Evolutionary conservation across 179 eudicot genomes (phyloP).

Genomic region (Beta corolliflora): DNA sequence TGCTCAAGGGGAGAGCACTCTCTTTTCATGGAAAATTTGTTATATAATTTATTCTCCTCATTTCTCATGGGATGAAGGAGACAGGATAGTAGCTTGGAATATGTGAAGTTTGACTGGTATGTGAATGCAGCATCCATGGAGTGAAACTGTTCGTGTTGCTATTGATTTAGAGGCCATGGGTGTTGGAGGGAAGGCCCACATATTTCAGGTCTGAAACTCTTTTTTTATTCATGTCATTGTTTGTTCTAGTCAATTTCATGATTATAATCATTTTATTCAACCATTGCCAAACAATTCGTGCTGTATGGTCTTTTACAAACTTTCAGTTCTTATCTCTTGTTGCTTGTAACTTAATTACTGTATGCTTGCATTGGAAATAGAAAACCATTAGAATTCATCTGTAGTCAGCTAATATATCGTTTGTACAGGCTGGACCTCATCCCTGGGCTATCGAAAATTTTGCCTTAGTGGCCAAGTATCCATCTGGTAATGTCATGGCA

Average conservation of each 20-base stretch:
- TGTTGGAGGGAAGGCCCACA: conserved; percentile 77
- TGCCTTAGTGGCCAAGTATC: conserved; percentile 86
- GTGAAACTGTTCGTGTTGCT: conserved; percentile 73
- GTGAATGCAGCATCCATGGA: conserved; percentile 90
- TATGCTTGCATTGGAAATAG: conserved; percentile 1
- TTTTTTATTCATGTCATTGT: not conserved
- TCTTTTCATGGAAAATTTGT: not conserved
- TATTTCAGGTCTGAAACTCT: conserved; percentile 75
- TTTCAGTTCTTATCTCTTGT: not conserved
- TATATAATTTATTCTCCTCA: not conserved
- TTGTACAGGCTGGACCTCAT: conserved; percentile 82
- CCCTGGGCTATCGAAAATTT: conserved; percentile 89
- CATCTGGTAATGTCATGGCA: conserved; percentile 71
- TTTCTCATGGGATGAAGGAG: not conserved
- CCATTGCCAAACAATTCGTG: not conserved
- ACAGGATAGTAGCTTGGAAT: not conserved
- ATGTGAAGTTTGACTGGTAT: not conserved
- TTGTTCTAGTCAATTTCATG: not conserved
- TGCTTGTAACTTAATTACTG: not conserved
- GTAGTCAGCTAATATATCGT: not conserved
- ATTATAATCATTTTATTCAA: not conserved
- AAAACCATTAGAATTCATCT: not conserved
- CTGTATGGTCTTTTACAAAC: not conserved
- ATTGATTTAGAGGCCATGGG: conserved; percentile 99
- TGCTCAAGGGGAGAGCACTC: conserved; percentile 5